Percentiles rank a stretch among this genome's conserved stretches.
phyloP scores from a whole-genome alignment of 192 early-diverging fungal species.

The Coemansia sp. region DNA sequence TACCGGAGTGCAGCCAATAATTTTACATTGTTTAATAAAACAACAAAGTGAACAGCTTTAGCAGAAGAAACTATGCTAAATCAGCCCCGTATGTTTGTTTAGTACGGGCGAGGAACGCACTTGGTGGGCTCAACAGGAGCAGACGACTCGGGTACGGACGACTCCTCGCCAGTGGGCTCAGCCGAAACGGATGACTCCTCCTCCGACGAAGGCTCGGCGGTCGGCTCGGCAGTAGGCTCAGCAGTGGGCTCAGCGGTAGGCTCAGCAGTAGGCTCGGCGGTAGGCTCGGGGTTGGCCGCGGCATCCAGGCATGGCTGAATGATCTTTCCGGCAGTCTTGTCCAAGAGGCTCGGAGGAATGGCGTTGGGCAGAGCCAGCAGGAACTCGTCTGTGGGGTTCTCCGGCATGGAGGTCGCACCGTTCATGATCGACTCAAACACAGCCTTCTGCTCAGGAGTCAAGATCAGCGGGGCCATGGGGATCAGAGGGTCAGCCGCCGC shows the following conservation, averaged over 20 bases:
- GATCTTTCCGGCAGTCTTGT: slow-evolving; percentile 3
- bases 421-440: slow-evolving; percentile 24
- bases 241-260: neutral
- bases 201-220: neutral
- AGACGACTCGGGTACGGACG: neutral
- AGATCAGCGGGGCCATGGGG: slow-evolving; percentile 22
- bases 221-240: neutral
- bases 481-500: slow-evolving; percentile 39
- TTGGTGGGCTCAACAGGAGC: neutral
- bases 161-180: neutral
- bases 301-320: slow-evolving; percentile 8
- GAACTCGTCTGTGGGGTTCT: slow-evolving; percentile 41
- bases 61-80: neutral
- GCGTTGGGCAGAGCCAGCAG: slow-evolving; percentile 30
- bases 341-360: slow-evolving; percentile 3
- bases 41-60: too few species aligned
- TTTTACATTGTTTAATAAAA: too few species aligned
- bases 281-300: neutral
- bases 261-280: slow-evolving; percentile 1
- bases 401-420: slow-evolving; percentile 31
- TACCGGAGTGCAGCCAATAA: too few species aligned
- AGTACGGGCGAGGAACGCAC: slow-evolving; percentile 4
- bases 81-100: neutral
- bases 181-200: too few species aligned
- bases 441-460: slow-evolving; percentile 25